Evolutionary conservation across 768 basidiomycete genomes (phyloP), one percentile per base, ranked within the genome.

Genomic region (button mushroom (Agaricus bisporus)): DNA sequence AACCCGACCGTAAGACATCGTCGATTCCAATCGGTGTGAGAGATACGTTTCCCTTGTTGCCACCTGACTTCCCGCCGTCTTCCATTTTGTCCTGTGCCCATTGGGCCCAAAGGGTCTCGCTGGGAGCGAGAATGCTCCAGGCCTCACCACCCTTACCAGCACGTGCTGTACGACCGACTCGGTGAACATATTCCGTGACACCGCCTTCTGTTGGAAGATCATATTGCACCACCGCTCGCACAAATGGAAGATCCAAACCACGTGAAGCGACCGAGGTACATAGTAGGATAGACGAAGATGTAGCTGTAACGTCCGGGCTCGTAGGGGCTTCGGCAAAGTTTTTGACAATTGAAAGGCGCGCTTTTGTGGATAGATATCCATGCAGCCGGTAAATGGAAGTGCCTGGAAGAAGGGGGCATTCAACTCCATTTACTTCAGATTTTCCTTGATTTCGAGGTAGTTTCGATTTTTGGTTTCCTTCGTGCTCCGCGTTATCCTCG

Each of bases 221-320:
- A 63, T 97, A 97, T 64, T 99, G 97, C 29, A 98, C 72, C 56
- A 99, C 94, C 2, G 91, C 90, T 35, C 88, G 85, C 6, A 98
- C 94, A n/a, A 90, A 78, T 5, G 94, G 94, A 25, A 99, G 74
- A 70, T 98, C 95, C 22, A 99, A 80, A 64, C 97, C 97, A 64
- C 97, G 91, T n/a, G 97, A 94, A 2, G 97, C 97, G 48, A 99
- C 95, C 8, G 93, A 95, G 1, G 97, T 99, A 66, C 95, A 98
- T 42, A 98, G 77, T 4, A 99, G 77, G 46, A 99, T 78, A 1
- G 94, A 59, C 3, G 59, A 85, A 4, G 83, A 79, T 0, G 70
- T 66, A 3, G 70, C 53, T 12, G 61, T 44, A 9, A 54, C 41
- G 58, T 46, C n/a, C 44, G 42, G 28, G 60, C 32, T 58, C 59